Evolutionary conservation across 2,329 filamentous ascomycete genomes (phyloP), one percentile per base, ranked within the genome.

Genomic region (Aspergillus oerlinghausenensis): DNA sequence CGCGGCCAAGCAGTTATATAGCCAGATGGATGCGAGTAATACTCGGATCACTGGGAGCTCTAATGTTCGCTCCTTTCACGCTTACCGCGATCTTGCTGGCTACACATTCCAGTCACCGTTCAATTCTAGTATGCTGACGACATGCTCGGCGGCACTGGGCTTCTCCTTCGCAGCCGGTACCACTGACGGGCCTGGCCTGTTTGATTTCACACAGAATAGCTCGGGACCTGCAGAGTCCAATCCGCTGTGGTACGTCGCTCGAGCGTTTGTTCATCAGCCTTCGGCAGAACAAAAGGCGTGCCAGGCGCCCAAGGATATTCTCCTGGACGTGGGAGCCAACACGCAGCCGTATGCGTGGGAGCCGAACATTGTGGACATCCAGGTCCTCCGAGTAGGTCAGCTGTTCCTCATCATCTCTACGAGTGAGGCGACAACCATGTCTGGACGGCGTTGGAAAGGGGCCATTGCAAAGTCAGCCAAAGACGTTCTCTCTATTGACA

Each of bases 151-250:
- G 0, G 91, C 92, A 0, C 77, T 97, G 58, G 93, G 93, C 5
- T 96, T 94, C 70, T 92, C 89, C 0, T 97, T 97, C 70, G 93
- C 93, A 0, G 93, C 90, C 1, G 93, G 93, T 10, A 97, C 93
- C 0, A 90, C 90, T 0, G 93, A 97, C 70, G 91, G 93, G 5
- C 92, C 93, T 0, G 93, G 93, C 0, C 86, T 86, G 0, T 96
- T 96, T 67, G 93, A 97, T 73, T 97, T 97, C 70, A 94, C 90
- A 1, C 93, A 97, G 69, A 92, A 92, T 62, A 84, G 89, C 62
- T 87, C 87, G 0, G 87, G 86, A n/a, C 87, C 90, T 8, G 69
- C 76, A 0, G 82, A 87, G 43, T 83, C 82, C 23, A 92, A 89
- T 61, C 91, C 91, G 0, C 75, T 97, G 3, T 97, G 93, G 93